Evolutionary conservation across 305 asterid species (phyloP), one percentile per base, ranked within the genome.

Genomic region (Rubia balearica): DNA sequence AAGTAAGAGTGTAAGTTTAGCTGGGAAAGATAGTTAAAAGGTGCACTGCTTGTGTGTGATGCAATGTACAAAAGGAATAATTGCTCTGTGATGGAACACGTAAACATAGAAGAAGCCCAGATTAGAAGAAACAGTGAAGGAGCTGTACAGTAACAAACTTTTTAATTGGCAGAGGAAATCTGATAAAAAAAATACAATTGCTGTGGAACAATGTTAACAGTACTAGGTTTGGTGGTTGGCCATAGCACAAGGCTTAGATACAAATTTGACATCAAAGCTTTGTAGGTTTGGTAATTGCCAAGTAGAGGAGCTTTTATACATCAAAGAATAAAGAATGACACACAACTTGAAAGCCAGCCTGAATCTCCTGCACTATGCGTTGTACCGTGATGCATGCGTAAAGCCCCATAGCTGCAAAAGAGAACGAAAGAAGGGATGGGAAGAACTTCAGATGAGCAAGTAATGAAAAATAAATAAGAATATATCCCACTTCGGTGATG

Each of bases 381-480:
- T 81, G 78, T 81, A 89, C 21, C 75, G 90, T 68, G 98, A 94
- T 67, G 87, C 82, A 60, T 95, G 96, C 42, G 87, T 74, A 78
- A 89, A 95, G 42, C 98, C 98, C 98, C 99, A 90, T 67, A 95
- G 84, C 99, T 95, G 97, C 90, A 83, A 74, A 70, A 48, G 41
- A 14, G 53, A 19, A 8, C 66, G 38, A 36, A 59, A 70, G 9
- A 64, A 40, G 5, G 36, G 43, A 67, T 61, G 56, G 57, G 24
- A 41, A 64, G 51, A 45, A 9, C 59, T 46, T 41, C 10, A 17
- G 22, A 40, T 12, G 46, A 33, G 46, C 7, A 16, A 41, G 69
- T 41, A 42, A 41, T 9, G 36, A 19, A 21, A 33, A 56, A 56
- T 49, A 14, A 49, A 21, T 17, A 21, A 22, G 12, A 16, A 13